Base-by-base conservation (phyloP, 1,284 basidiomycete species). In the Boletellus deceptivus region DNA sequence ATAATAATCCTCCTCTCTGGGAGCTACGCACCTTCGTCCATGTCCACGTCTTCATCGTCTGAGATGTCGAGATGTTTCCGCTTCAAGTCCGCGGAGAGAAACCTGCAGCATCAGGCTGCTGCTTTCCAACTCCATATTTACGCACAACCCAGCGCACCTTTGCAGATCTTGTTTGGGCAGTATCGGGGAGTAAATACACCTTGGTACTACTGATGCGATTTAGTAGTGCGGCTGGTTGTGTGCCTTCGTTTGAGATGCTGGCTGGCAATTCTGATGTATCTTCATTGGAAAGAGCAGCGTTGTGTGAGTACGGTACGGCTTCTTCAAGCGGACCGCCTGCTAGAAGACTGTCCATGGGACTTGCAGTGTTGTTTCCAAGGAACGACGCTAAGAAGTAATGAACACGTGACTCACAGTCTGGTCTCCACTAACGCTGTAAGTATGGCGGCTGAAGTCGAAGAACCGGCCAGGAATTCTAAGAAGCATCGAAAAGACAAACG, bases 401-500 rank as follows among this genome's bases (percentile, higher is more conserved):
- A 14, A 14, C 34, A 35, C 34, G 34, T 35, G 34, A 35, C n/a
- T n/a, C n/a, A n/a, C 1, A 17, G 16, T 16, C 17, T n/a, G 11
- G 22, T 16, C n/a, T n/a, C n/a, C 18, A 2, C 24, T 14, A 18
- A 31, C 9, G 36, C 22, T 22, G 4, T 5, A 22, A 22, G 34
- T 40, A 86, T 84, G 82, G 73, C 69, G 1, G 61, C 78, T 27
- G 73, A 75, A 31, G 73, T 78, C 25, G 73, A 75, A 31, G 73
- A 74, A 48, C 70, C 70, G 6, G 65, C 68, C 13, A 76, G 82
- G 39, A 90, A 79, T 72, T 93, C 93, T 74, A 94, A 93, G 74
- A 76, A 82, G 43, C 86, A 92, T 69, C 79, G 93, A 58, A 95
- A 95, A 70, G 92, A 95, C 13, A 96, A 96, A 73, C 93, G 92